Evolutionary conservation across 1,284 basidiomycete genomes (phyloP), one percentile per base, ranked within the genome.

Genomic region (Wolfiporia cocos): DNA sequence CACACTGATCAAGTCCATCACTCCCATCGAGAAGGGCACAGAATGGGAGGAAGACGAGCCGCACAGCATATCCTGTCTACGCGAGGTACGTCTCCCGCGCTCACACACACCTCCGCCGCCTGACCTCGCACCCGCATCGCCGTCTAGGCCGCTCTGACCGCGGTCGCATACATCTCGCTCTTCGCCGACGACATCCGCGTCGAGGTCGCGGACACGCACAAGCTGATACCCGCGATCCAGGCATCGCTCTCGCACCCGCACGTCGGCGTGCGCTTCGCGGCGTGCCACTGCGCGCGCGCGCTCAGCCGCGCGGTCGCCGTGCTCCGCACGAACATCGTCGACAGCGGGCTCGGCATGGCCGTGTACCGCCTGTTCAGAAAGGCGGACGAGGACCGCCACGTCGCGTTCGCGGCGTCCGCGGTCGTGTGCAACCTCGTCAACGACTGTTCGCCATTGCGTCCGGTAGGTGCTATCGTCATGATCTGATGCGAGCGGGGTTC

Each of bases 391-490:
- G 86, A 91, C 52, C 65, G 72, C 34, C 68, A 84, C 10, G 87
- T 94, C 20, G 73, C 81, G 36, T 73, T 74, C 28, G 86, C 86
- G 1, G 87, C 89, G 0, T 66, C 88, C 0, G 74, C 79, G 1
- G 83, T 82, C 1, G 72, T 94, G 3, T 91, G 87, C 58, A 96
- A 95, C 58, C 69, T 94, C 22, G 74, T 94, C 3, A 83, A 81
- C 42, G 87, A 93, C 45, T 92, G 90, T 59, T 92, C 89, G 12
- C 92, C 92, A 4, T 60, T 94, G 50, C 71, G 81, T 46, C 62
- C 69, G 42, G 86, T 87, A 49, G 54, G 81, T 69, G 2, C 17
- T 5, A 20, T 26, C 21, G 15, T 7, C 15, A 6, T 1, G 42
- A 33, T 28, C 47, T 41, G 7, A 37, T 4, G 4, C 31, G 48